Evolutionary conservation across 2,329 filamentous ascomycete species (phyloP).

Genomic region (Dactylonectria estremocensis): DNA sequence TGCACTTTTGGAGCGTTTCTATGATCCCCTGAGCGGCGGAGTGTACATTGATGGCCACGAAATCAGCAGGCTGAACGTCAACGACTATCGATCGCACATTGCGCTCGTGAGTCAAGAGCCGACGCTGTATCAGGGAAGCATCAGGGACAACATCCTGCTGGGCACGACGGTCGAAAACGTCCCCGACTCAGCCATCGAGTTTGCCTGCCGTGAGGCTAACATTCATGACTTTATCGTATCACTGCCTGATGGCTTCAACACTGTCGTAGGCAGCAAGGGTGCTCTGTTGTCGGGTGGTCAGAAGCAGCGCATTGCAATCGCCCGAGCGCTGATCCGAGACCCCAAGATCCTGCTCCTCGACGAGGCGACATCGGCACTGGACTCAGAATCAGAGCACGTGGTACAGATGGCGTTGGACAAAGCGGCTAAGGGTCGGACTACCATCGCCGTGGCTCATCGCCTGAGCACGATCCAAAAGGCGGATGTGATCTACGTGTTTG

Average conservation of each 20-base stretch:
- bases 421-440: conserved; percentile 87
- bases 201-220: conserved; percentile 90
- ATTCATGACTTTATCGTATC: conserved; percentile 94
- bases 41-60: conserved; percentile 88
- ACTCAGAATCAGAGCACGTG: conserved; percentile 83
- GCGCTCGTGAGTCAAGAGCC: conserved; percentile 95
- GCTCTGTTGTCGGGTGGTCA: conserved; percentile 90
- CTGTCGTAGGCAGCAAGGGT: conserved; percentile 89
- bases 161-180: conserved; percentile 78
- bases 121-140: conserved; percentile 92
- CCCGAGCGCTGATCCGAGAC: conserved; percentile 89
- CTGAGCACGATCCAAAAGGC: conserved; percentile 95
- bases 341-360: conserved; percentile 89
- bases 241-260: conserved; percentile 88
- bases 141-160: conserved; percentile 91
- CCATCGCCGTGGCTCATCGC: conserved; percentile 94
- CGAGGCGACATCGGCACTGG: conserved; percentile 84
- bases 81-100: conserved; percentile 86
- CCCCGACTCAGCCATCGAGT: conserved; percentile 79
- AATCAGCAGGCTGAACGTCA: conserved; percentile 85
- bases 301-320: conserved; percentile 95
- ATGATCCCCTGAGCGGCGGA: conserved; percentile 86
- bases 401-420: conserved; percentile 87
- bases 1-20: conserved; percentile 92
- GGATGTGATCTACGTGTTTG: conserved; percentile 97